Evolutionary conservation across 1,284 basidiomycete genomes (phyloP).

Genomic region (Peniophora sp.): DNA sequence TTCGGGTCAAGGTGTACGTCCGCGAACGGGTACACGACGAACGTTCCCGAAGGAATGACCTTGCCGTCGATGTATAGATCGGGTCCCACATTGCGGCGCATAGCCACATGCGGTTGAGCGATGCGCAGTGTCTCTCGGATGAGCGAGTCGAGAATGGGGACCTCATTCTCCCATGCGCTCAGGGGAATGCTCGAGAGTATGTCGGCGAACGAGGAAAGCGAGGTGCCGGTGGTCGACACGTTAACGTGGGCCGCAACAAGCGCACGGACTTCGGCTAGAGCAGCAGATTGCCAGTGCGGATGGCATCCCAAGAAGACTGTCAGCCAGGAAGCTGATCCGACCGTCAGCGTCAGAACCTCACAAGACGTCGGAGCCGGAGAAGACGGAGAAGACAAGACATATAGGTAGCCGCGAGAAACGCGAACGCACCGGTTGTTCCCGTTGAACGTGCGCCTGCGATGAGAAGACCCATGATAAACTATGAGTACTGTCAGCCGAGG

Average conservation of each 20-base stretch:
- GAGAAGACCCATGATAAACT: constrained; percentile 74
- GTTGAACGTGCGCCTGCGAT: constrained; percentile 70
- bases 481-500: constrained; percentile 2
- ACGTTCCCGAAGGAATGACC: constrained; percentile 58
- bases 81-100: constrained; percentile 67
- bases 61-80: constrained; percentile 57
- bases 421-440: constrained; percentile 50
- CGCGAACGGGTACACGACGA: constrained; percentile 69
- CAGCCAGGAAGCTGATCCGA: constrained; percentile 54
- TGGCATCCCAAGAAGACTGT: constrained; percentile 60
- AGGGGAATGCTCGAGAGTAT: constrained; percentile 53
- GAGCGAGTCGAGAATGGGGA: constrained; percentile 59
- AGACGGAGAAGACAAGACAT: background rate
- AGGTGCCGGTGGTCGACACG: constrained; percentile 11
- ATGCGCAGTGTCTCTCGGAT: constrained; percentile 68
- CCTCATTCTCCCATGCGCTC: constrained; percentile 58
- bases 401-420: constrained; percentile 4
- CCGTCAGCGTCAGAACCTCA: constrained; percentile 7
- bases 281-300: constrained; percentile 51
- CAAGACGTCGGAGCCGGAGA: no score
- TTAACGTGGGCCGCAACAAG: constrained; percentile 49
- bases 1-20: constrained; percentile 65
- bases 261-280: constrained; percentile 48
- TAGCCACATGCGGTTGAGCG: constrained; percentile 69
- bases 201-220: constrained; percentile 30